Base-by-base conservation (phyloP, 805 yeast species). In the Metschnikowia lachancei region DNA sequence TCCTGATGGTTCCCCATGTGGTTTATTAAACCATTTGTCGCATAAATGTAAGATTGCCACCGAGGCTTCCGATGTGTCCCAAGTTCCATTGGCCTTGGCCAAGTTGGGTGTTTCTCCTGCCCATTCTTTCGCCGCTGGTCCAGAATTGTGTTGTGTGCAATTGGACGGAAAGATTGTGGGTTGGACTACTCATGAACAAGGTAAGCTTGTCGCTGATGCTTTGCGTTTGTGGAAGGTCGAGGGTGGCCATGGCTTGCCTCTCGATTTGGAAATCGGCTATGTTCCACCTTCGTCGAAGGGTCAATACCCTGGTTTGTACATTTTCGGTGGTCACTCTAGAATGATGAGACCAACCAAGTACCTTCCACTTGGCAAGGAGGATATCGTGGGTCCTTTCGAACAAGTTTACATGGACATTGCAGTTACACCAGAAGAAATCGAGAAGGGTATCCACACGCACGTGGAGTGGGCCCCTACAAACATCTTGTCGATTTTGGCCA, bases 1-100 rank as follows among this genome's bases (percentile, higher is more conserved):
- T 12, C 99, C 99, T 5, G 99, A 94, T 85, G 99, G 99, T 59
- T 87, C 98, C 42, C 99, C 99, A 17, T 94, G 99, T 82, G 99
- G 99, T 74, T 76, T 94, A 65, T 75, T 94, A 61, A 94, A 94
- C 70, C 99, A 94, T 77, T 83, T 94, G 72, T 85, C 98, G 9
- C 97, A 94, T 71, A 90, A 88, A 68, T 94, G 99, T 77, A 76
- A 78, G 58, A 86, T 94, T 50, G 81, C 96, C 6, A 91, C 97
- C 8, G 65, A 67, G 36, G 82, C 82, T 19, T 71, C 85, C 4
- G 95, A 91, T 62, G 92, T 85, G 14, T 77, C 88, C 5, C 70
- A 72, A 22, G 82, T 94, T 35, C 87, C 95, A 22, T 66, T 70
- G 8, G 77, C 83, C 2, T 74, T 91, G 52, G 76, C 79, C 49